A percentile compares a stretch with the other conserved stretches of the same genome.
phyloP scores from a whole-genome alignment of 768 basidiomycete genomes.

The Macrolepiota albuminosa region DNA sequence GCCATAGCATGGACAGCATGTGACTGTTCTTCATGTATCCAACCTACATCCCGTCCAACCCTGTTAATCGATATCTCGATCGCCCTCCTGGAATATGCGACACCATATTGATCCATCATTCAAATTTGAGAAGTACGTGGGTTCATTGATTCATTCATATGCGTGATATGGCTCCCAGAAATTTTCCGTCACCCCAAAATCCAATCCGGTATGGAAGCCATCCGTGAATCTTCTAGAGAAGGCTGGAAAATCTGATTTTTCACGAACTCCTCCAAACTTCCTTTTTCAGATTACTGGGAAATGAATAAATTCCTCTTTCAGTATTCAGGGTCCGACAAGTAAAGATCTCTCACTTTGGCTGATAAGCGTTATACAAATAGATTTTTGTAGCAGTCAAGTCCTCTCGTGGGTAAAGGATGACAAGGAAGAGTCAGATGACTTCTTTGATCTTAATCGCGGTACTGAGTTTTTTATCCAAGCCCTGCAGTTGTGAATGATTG shows the following conservation, averaged over 20 bases:
- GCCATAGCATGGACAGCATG: background rate
- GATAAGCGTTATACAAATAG: background rate
- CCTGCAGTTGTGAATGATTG: background rate
- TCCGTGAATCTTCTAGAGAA: slow-evolving; percentile 5
- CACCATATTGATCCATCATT: background rate
- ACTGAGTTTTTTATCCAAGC: background rate
- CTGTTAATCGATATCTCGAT: background rate
- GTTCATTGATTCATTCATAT: background rate
- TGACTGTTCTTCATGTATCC: background rate
- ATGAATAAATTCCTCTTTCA: background rate
- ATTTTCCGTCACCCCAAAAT: slow-evolving; percentile 1
- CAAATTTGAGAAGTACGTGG: background rate
- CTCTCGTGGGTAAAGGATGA: slow-evolving; percentile 4
- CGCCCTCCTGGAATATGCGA: background rate
- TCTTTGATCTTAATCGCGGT: background rate
- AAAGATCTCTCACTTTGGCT: background rate
- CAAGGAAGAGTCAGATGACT: slow-evolving; percentile 6
- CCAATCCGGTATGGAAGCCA: slow-evolving; percentile 1
- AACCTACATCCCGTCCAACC: background rate
- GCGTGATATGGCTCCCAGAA: background rate
- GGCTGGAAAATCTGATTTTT: background rate
- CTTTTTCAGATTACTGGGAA: background rate
- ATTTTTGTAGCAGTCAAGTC: background rate
- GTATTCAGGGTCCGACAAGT: background rate
- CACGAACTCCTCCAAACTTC: background rate